Conservation (phyloP, 164 flowering plant genomes). For the Nymphaea thermarum region DNA sequence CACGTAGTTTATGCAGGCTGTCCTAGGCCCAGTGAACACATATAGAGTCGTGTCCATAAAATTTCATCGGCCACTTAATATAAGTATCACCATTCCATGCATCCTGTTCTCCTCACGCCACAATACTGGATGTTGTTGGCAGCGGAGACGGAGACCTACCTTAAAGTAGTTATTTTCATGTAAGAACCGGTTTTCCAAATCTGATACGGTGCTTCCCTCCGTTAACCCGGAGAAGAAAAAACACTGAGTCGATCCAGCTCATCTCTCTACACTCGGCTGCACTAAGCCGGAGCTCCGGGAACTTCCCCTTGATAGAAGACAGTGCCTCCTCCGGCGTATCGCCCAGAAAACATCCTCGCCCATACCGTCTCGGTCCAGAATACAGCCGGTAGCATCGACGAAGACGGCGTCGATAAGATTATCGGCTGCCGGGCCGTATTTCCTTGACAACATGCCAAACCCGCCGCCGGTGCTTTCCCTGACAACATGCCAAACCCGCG, state of each 20-base stretch:
- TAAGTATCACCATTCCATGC: not conserved
- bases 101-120: conserved; percentile 2
- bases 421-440: conserved; percentile 21
- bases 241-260: conserved; percentile 20
- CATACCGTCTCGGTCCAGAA: conserved; percentile 12
- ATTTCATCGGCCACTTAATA: conserved; percentile 13
- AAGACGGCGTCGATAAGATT: conserved; percentile 18
- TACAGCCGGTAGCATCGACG: conserved; percentile 10
- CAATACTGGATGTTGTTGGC: conserved; percentile 16
- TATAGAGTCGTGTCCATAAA: conserved; percentile 15
- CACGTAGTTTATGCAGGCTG: conserved; percentile 21
- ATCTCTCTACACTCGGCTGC: conserved; percentile 13
- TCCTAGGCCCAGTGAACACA: conserved; percentile 15
- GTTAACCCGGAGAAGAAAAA: conserved; percentile 13
- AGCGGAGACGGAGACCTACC: no score
- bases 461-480: conserved; percentile 27
- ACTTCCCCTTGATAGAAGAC: conserved; percentile 2
- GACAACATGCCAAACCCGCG: conserved; percentile 16
- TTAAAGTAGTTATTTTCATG: conserved; percentile 15
- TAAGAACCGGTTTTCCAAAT: conserved; percentile 14
- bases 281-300: conserved; percentile 13
- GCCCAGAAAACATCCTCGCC: conserved; percentile 26
- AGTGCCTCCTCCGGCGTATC: conserved; percentile 1
- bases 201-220: conserved; percentile 9
- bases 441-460: conserved; percentile 19